A percentile compares a stretch with the other conserved stretches of the same genome.
Conservation (phyloP, 2,329 filamentous ascomycete species). For the Alternaria atra region DNA sequence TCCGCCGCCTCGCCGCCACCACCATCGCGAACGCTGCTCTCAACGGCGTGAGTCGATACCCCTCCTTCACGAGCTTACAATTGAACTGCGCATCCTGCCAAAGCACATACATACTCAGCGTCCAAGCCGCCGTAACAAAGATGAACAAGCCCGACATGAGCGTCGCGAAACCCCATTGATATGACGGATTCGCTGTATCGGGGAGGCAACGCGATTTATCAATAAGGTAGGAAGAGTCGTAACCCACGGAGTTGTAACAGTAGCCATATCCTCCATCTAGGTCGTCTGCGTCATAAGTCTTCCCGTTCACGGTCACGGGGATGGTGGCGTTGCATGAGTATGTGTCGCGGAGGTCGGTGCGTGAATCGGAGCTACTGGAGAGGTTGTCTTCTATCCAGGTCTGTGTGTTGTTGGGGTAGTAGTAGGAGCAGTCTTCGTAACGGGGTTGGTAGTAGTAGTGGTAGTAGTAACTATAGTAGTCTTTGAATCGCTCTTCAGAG, state of each 20-base stretch:
- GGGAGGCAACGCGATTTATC: constrained; percentile 37
- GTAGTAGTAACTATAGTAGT: neutral
- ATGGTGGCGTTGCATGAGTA: constrained; percentile 27
- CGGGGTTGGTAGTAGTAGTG: neutral
- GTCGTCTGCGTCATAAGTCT: constrained; percentile 22
- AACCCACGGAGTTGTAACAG: constrained; percentile 33
- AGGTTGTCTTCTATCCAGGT: neutral
- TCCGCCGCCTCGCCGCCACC: constrained; percentile 33
- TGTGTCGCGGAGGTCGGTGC: neutral
- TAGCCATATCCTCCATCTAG: constrained; percentile 18
- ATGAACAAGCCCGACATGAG: constrained; percentile 44
- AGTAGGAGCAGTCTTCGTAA: constrained; percentile 6
- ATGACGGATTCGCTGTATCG: constrained; percentile 35
- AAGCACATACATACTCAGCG: constrained; percentile 44
- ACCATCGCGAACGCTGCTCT: constrained; percentile 42
- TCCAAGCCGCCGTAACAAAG: constrained; percentile 45
- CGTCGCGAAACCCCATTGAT: constrained; percentile 52
- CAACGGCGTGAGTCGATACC: constrained; percentile 45
- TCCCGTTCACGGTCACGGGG: constrained; percentile 18
- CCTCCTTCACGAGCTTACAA: constrained; percentile 34
- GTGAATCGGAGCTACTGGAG: no score
- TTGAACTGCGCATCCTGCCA: constrained; percentile 47
- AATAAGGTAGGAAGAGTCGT: constrained; percentile 11
- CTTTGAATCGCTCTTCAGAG: neutral
- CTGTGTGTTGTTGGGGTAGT: constrained; percentile 22